A percentile compares a stretch with the other conserved stretches of the same genome.
phyloP scores from a whole-genome alignment of 2,329 filamentous ascomycete species.

The Davidsoniella eucalypti region DNA sequence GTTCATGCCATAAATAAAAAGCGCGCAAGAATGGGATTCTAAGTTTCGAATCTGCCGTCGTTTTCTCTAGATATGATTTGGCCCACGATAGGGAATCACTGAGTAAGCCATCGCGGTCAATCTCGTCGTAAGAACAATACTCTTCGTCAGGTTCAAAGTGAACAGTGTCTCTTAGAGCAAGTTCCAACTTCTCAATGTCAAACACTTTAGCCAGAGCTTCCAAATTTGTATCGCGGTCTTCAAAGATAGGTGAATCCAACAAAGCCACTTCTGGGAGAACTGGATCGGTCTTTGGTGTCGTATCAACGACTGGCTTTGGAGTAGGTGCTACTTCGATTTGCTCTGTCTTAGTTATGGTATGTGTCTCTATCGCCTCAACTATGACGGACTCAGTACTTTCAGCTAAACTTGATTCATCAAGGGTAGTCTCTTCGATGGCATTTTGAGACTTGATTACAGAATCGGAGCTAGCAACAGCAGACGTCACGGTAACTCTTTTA shows the following conservation, averaged over 20 bases:
- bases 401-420: constrained; percentile 5
- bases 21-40: constrained; percentile 29
- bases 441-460: not conserved
- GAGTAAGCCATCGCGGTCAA: not conserved
- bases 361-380: not conserved
- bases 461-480: not conserved
- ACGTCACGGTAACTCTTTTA: not conserved
- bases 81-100: not conserved
- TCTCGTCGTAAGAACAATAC: not conserved
- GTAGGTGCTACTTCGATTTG: too few species aligned
- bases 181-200: constrained; percentile 8
- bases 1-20: constrained; percentile 49
- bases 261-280: not conserved
- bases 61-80: not conserved
- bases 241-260: not conserved
- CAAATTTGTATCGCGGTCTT: constrained; percentile 9
- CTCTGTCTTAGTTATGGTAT: not conserved
- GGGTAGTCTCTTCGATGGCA: not conserved
- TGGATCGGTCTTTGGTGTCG: not conserved
- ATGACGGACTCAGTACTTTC: not conserved
- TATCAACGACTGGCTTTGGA: not conserved
- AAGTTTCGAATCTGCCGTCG: not conserved
- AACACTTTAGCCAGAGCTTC: constrained; percentile 7
- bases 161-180: constrained; percentile 15
- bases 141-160: constrained; percentile 16